These are phyloP conservation scores for Alternaria angustiovoidea DNA, from an alignment of 2,329 filamentous ascomycete species.

Conservation along the genomic window DNA sequence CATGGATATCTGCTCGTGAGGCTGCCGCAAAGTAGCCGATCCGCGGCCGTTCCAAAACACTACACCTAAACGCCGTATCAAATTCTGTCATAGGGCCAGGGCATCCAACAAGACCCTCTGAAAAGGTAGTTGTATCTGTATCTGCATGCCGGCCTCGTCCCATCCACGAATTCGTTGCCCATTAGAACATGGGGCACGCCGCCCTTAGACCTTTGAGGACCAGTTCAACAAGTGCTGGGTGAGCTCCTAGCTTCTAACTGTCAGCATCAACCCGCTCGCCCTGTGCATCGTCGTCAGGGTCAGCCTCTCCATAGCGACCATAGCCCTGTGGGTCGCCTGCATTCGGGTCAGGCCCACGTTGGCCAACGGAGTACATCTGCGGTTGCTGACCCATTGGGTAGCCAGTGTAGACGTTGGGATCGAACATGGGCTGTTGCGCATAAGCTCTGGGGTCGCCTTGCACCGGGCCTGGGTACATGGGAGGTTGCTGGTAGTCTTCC, in stretches of 20 bases:
- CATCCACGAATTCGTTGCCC: not conserved
- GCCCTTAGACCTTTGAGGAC: not conserved
- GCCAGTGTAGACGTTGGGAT: constrained; percentile 80
- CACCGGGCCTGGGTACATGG: constrained; percentile 83
- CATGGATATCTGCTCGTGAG: constrained; percentile 36
- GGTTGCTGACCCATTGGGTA: constrained; percentile 87
- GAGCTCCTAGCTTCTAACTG: constrained; percentile 20
- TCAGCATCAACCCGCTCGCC: constrained; percentile 52
- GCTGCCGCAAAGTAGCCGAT: constrained; percentile 32
- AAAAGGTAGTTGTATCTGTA: not conserved
- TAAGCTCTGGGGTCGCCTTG: constrained; percentile 77
- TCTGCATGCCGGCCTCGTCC: not conserved
- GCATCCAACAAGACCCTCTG: not conserved
- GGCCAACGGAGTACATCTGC: constrained; percentile 51
- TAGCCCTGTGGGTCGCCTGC: constrained; percentile 49
- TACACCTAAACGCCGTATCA: constrained; percentile 32
- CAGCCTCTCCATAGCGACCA: constrained; percentile 49
- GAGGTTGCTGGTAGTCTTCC: constrained; percentile 77
- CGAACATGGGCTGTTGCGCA: constrained; percentile 82
- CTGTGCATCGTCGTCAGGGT: constrained; percentile 52
- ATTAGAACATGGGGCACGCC: not conserved
- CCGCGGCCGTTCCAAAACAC: constrained; percentile 47
- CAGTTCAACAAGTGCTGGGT: not conserved
- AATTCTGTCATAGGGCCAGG: not conserved
- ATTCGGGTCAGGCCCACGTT: constrained; percentile 49